phyloP scores from a whole-genome alignment of 441 rosid species.

The Arabidopsis lyrata region DNA sequence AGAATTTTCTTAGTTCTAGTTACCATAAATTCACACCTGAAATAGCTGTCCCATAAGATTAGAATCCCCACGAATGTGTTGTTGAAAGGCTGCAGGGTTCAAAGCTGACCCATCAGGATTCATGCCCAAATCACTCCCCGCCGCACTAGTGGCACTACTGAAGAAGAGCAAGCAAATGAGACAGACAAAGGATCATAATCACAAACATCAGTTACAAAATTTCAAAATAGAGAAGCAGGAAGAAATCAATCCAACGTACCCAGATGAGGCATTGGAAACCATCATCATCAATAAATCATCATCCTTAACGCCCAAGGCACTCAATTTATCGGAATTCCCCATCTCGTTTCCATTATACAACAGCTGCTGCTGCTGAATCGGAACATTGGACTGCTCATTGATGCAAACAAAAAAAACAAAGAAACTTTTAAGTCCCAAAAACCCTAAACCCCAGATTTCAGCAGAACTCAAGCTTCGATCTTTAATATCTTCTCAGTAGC shows the following conservation, averaged over 20 bases:
- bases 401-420: slow-evolving; percentile 17
- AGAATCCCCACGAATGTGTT: slow-evolving; percentile 71
- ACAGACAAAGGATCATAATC: background rate
- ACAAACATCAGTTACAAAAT: slow-evolving; percentile 9
- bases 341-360: slow-evolving; percentile 87
- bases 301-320: slow-evolving; percentile 85
- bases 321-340: slow-evolving; percentile 74
- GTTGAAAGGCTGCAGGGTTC: slow-evolving; percentile 90
- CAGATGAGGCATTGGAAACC: slow-evolving; percentile 63
- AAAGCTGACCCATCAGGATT: slow-evolving; percentile 93
- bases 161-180: slow-evolving; percentile 32
- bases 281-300: slow-evolving; percentile 89
- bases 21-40: slow-evolving; percentile 55
- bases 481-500: background rate
- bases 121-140: slow-evolving; percentile 57
- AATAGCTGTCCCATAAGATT: slow-evolving; percentile 81
- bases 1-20: background rate
- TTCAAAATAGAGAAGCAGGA: background rate
- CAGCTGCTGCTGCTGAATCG: slow-evolving; percentile 89
- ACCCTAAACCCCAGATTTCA: slow-evolving; percentile 24
- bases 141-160: slow-evolving; percentile 61
- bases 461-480: slow-evolving; percentile 10
- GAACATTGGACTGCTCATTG: slow-evolving; percentile 72
- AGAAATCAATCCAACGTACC: slow-evolving; percentile 44
- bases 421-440: slow-evolving; percentile 31